These are phyloP conservation scores for Prillingera fragicola DNA, from an alignment of 1,284 basidiomycete species.

Conservation along the genomic window DNA sequence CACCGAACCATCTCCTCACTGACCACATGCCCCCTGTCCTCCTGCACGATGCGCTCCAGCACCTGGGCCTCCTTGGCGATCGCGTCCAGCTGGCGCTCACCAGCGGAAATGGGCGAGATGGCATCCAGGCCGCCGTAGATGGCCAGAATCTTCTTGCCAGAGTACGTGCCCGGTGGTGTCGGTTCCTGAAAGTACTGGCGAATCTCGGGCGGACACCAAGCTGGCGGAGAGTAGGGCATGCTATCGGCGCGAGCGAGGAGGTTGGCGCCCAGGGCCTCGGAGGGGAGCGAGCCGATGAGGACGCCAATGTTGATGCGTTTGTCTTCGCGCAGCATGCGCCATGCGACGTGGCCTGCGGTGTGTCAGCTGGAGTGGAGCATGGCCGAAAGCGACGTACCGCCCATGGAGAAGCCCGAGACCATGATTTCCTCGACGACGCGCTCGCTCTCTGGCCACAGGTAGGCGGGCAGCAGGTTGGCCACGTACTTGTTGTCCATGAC, in stretches of 20 bases:
- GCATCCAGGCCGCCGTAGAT: slow-evolving; percentile 54
- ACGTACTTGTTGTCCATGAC: slow-evolving; percentile 70
- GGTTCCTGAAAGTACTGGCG: slow-evolving; percentile 50
- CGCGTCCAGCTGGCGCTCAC: slow-evolving; percentile 21
- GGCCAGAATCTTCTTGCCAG: slow-evolving; percentile 63
- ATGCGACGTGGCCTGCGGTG: too few relatives aligned
- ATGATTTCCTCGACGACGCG: slow-evolving; percentile 63
- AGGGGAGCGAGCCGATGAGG: slow-evolving; percentile 69
- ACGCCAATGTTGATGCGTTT: slow-evolving; percentile 62
- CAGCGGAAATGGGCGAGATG: slow-evolving; percentile 34
- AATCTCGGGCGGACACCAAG: slow-evolving; percentile 59
- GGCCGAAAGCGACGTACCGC: too few relatives aligned
- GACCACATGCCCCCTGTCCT: slow-evolving; percentile 44
- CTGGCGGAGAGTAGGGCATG: slow-evolving; percentile 52
- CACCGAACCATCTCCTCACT: slow-evolving; percentile 44
- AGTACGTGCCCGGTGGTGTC: slow-evolving; percentile 55
- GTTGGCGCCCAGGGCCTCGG: slow-evolving; percentile 57
- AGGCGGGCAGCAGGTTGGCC: slow-evolving; percentile 71
- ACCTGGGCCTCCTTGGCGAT: slow-evolving; percentile 30
- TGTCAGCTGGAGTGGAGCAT: too few relatives aligned
- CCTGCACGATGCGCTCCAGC: slow-evolving; percentile 41
- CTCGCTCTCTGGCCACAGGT: slow-evolving; percentile 68
- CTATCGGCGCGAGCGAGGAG: slow-evolving; percentile 56
- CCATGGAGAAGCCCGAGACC: slow-evolving; percentile 52
- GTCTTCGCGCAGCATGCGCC: slow-evolving; percentile 50